Conservation (phyloP, 1,139 yeast species). For the Groenewaldozyma auringiensis region DNA sequence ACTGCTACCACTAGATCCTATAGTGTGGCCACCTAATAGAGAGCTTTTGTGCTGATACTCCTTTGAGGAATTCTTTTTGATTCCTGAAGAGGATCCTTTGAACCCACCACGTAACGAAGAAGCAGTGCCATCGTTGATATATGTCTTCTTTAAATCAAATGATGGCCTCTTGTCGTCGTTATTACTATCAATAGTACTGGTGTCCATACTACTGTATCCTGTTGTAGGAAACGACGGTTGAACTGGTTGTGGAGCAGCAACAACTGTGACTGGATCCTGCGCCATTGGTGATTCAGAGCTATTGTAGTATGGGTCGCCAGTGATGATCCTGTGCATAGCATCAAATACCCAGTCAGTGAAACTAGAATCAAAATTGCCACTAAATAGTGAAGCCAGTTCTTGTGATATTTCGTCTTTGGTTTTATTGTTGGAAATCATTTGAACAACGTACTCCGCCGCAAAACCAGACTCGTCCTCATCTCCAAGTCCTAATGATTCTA, state of each 20-base stretch:
- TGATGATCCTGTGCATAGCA: conserved; percentile 33
- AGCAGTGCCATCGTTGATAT: conserved; percentile 1
- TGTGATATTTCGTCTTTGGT: conserved; percentile 53
- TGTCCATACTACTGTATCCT: background rate
- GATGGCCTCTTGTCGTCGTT: background rate
- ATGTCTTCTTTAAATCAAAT: background rate
- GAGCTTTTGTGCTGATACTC: background rate
- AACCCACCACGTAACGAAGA: background rate
- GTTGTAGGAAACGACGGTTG: no score
- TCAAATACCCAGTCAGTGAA: conserved; percentile 46
- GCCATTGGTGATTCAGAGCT: background rate
- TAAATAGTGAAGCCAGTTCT: conserved; percentile 61
- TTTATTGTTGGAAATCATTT: conserved; percentile 66
- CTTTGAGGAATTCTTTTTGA: no score
- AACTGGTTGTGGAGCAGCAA: no score
- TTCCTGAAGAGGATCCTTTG: background rate
- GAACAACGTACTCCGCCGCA: conserved; percentile 71
- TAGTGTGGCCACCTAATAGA: background rate
- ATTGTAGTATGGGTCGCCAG: conserved; percentile 10
- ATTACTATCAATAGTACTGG: background rate
- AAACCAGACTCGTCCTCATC: conserved; percentile 59
- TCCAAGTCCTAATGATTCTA: conserved; percentile 14
- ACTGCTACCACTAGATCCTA: no score
- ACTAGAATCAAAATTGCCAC: conserved; percentile 49
- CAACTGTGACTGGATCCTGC: background rate